Evolutionary conservation across 225 moss, liverwort and hornwort genomes (phyloP).

Genomic region (Pleurozium schreberi): DNA sequence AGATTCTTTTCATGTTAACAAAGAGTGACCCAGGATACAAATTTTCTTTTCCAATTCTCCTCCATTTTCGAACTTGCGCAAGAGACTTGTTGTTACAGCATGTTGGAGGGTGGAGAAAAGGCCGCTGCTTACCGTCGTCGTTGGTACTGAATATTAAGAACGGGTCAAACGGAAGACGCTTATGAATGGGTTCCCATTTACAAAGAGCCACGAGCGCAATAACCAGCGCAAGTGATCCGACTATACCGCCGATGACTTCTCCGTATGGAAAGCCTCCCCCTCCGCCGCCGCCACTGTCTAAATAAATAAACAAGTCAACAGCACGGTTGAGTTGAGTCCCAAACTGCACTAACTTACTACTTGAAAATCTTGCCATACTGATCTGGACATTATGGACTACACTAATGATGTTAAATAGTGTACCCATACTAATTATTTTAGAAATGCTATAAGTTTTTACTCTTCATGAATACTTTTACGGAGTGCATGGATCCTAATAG

Average conservation of each 20-base stretch:
- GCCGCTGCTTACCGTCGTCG: slow-evolving; percentile 12
- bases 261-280: slow-evolving; percentile 13
- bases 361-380: not conserved
- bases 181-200: slow-evolving; percentile 37
- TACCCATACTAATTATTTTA: too few relatives aligned
- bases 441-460: too few relatives aligned
- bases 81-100: not conserved
- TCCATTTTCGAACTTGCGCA: not conserved
- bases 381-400: not conserved
- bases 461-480: too few relatives aligned
- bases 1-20: not conserved
- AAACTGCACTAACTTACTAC: not conserved
- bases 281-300: not conserved
- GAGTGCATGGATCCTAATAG: too few relatives aligned
- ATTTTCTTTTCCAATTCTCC: not conserved
- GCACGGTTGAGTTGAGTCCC: not conserved
- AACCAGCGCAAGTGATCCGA: slow-evolving; percentile 14
- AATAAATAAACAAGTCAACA: not conserved
- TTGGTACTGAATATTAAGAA: slow-evolving; percentile 11
- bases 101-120: not conserved
- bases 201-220: slow-evolving; percentile 34
- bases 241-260: slow-evolving; percentile 28
- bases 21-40: not conserved
- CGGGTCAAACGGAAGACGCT: slow-evolving; percentile 39
- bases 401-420: too few relatives aligned